Evolutionary conservation across 805 yeast species (phyloP), one percentile per base, ranked within the genome.

Genomic region (Pichia phayaonensis): DNA sequence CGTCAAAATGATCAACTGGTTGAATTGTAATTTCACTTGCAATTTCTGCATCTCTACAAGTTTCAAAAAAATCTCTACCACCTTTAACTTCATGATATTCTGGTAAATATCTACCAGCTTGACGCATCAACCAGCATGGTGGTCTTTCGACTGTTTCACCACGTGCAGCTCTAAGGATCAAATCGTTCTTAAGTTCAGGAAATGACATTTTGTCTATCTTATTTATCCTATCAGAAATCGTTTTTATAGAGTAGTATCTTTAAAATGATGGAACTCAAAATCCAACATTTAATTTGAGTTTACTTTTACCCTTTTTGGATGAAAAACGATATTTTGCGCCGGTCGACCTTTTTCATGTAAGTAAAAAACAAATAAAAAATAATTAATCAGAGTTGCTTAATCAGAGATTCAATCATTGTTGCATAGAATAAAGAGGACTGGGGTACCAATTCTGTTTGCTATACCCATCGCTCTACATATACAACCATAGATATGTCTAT

Each of bases 101-200:
- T 27, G 95, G 95, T 50, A 83, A 72, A 61, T 90, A 90, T 54
- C 97, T 76, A 20, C 97, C 97, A n/a, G 97, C 97, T 72, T 90
- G 97, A 69, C 97, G 81, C 97, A 90, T 90, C 58, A 90, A 85
- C 97, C 97, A 94, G 54, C 94, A 81, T 20, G 99, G 99, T 2
- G 99, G 97, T 65, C 99, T 81, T 69, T 94, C 98, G 40, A 92
- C 97, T 53, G 71, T 72, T 64, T 92, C 96, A 47, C 86, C 97
- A 56, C 76, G 75, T 12, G 98, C 97, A 4, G 98, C 97, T 60
- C 99, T 76, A 56, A 94, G 72, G 38, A 94, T 85, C 61, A 92
- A 75, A 64, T 94, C 99, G 70, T 94, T 94, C 69, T 90, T 79
- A 65, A 90, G 72, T 16, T 83, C 80, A 18, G 97, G 83, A 66